Evolutionary conservation across 2,329 filamentous ascomycete species (phyloP).

Genomic region (Immersiporthe knoxdaviesiana): DNA sequence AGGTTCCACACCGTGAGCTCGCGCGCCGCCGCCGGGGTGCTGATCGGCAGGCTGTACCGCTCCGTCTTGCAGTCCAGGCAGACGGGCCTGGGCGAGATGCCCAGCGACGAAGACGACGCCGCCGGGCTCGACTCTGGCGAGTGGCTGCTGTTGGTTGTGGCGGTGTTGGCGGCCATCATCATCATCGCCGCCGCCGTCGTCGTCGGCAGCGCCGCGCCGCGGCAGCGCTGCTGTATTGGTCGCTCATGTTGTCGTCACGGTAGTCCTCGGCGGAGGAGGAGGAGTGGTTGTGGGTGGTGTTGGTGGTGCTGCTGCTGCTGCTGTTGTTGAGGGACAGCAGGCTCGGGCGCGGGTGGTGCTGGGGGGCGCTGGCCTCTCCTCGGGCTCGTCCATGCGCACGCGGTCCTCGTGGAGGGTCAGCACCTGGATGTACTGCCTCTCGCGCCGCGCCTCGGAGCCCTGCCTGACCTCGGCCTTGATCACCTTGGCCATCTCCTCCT

Average conservation of each 20-base stretch:
- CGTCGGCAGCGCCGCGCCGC: too few relatives aligned
- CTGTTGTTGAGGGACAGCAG: constrained; percentile 9
- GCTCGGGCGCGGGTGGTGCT: constrained; percentile 7
- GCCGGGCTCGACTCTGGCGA: constrained; percentile 25
- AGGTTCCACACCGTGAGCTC: constrained; percentile 28
- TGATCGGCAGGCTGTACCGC: constrained; percentile 11
- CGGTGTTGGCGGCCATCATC: too few relatives aligned
- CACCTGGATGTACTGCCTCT: constrained; percentile 27
- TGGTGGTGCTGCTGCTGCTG: neutral
- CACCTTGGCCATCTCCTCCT: constrained; percentile 40
- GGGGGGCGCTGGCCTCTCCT: constrained; percentile 19
- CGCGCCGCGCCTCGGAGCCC: constrained; percentile 20
- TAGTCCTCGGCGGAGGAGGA: neutral
- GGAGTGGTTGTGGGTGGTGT: neutral
- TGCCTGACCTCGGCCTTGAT: constrained; percentile 43
- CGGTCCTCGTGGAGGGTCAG: constrained; percentile 27
- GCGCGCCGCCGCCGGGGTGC: neutral
- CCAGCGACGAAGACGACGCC: constrained; percentile 22
- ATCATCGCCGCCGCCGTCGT: neutral
- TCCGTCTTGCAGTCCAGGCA: constrained; percentile 25
- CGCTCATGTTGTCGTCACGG: constrained; percentile 23
- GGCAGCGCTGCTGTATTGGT: neutral
- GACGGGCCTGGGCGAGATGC: constrained; percentile 21
- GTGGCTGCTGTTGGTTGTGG: too few relatives aligned
- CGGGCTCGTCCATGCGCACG: constrained; percentile 23